These are phyloP conservation scores for Chenopodium suecicum DNA, from an alignment of 148 eudicot genomes.

Conservation along the genomic window DNA sequence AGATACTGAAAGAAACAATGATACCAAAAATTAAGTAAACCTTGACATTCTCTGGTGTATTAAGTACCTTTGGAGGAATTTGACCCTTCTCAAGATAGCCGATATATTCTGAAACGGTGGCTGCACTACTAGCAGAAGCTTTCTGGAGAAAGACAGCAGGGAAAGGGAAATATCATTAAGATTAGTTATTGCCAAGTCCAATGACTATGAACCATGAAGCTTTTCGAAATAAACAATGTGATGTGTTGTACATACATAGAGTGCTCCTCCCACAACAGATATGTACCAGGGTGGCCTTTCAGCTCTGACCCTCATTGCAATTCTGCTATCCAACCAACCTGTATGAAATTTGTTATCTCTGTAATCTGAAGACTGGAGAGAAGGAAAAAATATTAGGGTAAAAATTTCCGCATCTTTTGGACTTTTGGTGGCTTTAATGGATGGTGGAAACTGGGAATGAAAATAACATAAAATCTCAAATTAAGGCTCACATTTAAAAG, in stretches of 20 bases:
- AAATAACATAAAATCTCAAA: not conserved
- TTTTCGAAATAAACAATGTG: not conserved
- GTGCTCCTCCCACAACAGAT: constrained; percentile 98
- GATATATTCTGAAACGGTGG: constrained; percentile 88
- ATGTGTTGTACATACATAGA: constrained; percentile 63
- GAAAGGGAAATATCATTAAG: constrained; percentile 13
- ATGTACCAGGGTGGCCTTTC: constrained; percentile 99
- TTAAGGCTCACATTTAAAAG: constrained; percentile 69
- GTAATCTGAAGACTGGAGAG: constrained; percentile 82
- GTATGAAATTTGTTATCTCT: constrained; percentile 93
- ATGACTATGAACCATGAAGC: not conserved
- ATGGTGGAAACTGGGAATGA: not conserved
- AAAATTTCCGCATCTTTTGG: not conserved
- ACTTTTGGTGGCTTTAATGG: not conserved
- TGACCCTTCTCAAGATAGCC: constrained; percentile 99
- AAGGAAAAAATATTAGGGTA: constrained; percentile 9
- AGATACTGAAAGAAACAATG: constrained; percentile 7
- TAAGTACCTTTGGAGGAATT: constrained; percentile 91
- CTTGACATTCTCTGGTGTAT: constrained; percentile 2
- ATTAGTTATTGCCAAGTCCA: not conserved
- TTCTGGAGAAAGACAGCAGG: constrained; percentile 52
- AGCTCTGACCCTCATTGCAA: constrained; percentile 99
- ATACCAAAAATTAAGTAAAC: not conserved
- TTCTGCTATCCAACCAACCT: constrained; percentile 99
- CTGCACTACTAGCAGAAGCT: constrained; percentile 97